phyloP scores from a whole-genome alignment of 1,139 yeast species.

The Candida sojae region DNA sequence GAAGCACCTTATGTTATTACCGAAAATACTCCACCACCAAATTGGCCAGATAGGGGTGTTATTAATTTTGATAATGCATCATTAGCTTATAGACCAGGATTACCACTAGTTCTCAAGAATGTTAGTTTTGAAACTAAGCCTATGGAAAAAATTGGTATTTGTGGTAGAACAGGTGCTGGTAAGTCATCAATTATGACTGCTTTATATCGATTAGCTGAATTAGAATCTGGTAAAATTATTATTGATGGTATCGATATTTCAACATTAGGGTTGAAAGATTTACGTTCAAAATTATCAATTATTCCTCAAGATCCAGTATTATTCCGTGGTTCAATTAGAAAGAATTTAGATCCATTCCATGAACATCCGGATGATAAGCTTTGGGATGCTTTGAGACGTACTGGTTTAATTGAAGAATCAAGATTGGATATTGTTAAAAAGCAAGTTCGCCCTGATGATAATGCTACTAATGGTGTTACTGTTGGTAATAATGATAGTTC shows the following conservation, averaged over 20 bases:
- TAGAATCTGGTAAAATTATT: slow-evolving; percentile 48
- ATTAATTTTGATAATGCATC: slow-evolving; percentile 60
- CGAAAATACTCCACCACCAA: slow-evolving; percentile 55
- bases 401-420: slow-evolving; percentile 28
- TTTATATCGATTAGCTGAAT: slow-evolving; percentile 61
- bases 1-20: slow-evolving; percentile 48
- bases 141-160: slow-evolving; percentile 69
- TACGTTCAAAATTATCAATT: slow-evolving; percentile 77
- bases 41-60: slow-evolving; percentile 49
- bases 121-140: slow-evolving; percentile 49
- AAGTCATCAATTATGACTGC: slow-evolving; percentile 71
- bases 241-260: slow-evolving; percentile 66
- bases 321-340: slow-evolving; percentile 78
- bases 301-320: slow-evolving; percentile 95
- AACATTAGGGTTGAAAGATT: slow-evolving; percentile 69
- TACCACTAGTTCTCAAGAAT: slow-evolving; percentile 71
- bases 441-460: slow-evolving; percentile 14
- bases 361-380: slow-evolving; percentile 31
- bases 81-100: slow-evolving; percentile 71
- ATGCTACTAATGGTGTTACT: not conserved
- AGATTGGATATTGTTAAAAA: slow-evolving; percentile 23
- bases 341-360: slow-evolving; percentile 72
- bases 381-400: slow-evolving; percentile 37
- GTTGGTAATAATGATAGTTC: slow-evolving; percentile 9
- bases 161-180: slow-evolving; percentile 85